Evolutionary conservation across 345 rosid genomes (phyloP).

Genomic region (Citrus medica): DNA sequence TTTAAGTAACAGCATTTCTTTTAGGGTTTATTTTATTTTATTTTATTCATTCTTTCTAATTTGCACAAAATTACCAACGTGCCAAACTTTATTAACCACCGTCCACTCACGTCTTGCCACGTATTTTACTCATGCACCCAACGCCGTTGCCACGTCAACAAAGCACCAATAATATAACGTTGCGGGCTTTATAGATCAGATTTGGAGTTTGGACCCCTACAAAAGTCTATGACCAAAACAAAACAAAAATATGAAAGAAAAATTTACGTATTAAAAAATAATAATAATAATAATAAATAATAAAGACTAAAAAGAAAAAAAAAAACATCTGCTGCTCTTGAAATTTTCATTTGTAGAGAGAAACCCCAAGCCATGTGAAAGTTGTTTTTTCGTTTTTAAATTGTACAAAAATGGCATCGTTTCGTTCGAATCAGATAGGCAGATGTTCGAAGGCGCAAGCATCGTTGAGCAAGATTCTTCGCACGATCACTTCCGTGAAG

Average conservation of each 20-base stretch:
- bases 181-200: not conserved
- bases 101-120: not conserved
- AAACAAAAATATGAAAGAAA: not conserved
- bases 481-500: slow-evolving; percentile 21
- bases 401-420: not conserved
- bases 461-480: slow-evolving; percentile 37
- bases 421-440: slow-evolving; percentile 17
- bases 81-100: not conserved
- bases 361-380: not conserved
- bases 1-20: not conserved
- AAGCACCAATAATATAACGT: not conserved
- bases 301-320: too few relatives aligned
- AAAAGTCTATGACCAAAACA: not conserved
- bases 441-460: slow-evolving; percentile 40
- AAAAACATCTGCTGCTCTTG: not conserved
- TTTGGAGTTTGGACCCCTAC: not conserved
- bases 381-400: not conserved
- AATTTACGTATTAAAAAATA: not conserved
- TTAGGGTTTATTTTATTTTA: not conserved
- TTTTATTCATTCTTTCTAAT: not conserved
- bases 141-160: slow-evolving; percentile 8
- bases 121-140: not conserved
- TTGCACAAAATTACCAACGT: not conserved
- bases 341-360: not conserved
- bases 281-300: too few relatives aligned